These are phyloP conservation scores for Sporisorium graminicola DNA, from an alignment of 1,284 basidiomycete species.

Conservation along the genomic window DNA sequence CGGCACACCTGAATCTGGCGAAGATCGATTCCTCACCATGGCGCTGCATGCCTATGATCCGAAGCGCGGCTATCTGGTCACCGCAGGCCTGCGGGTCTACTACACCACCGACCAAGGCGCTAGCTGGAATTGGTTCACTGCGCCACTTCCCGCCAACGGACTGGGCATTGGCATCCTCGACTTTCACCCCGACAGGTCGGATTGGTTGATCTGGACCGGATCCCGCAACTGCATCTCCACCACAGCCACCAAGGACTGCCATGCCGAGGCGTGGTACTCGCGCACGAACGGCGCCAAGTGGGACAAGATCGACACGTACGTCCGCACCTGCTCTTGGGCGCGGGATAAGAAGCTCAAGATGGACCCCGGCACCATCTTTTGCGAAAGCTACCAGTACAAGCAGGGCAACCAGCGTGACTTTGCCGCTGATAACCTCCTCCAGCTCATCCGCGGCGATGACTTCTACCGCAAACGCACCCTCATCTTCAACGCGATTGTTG, in stretches of 20 bases:
- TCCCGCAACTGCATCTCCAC: constrained; percentile 76
- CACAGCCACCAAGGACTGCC: constrained; percentile 57
- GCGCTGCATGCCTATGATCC: constrained; percentile 83
- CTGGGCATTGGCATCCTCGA: constrained; percentile 83
- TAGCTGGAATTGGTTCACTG: constrained; percentile 77
- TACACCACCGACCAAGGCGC: constrained; percentile 84
- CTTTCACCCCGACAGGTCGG: constrained; percentile 85
- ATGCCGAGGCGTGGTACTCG: constrained; percentile 62
- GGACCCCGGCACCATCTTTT: constrained; percentile 88
- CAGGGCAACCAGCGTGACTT: constrained; percentile 78
- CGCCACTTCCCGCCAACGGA: constrained; percentile 81
- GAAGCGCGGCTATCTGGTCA: constrained; percentile 91
- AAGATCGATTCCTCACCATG: constrained; percentile 75
- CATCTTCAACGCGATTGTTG: constrained; percentile 88
- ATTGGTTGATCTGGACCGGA: constrained; percentile 91
- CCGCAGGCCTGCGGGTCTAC: constrained; percentile 77
- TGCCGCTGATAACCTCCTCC: constrained; percentile 76
- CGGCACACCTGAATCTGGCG: constrained; percentile 67
- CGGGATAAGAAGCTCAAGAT: constrained; percentile 79
- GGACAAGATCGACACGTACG: constrained; percentile 84
- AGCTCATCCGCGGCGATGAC: constrained; percentile 82
- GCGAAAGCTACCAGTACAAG: constrained; percentile 89
- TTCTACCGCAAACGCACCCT: constrained; percentile 79
- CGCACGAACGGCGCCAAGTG: constrained; percentile 79
- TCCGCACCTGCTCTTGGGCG: constrained; percentile 92